These are phyloP conservation scores for Meira nashicola DNA, from an alignment of 1,284 basidiomycete species.

Conservation along the genomic window DNA sequence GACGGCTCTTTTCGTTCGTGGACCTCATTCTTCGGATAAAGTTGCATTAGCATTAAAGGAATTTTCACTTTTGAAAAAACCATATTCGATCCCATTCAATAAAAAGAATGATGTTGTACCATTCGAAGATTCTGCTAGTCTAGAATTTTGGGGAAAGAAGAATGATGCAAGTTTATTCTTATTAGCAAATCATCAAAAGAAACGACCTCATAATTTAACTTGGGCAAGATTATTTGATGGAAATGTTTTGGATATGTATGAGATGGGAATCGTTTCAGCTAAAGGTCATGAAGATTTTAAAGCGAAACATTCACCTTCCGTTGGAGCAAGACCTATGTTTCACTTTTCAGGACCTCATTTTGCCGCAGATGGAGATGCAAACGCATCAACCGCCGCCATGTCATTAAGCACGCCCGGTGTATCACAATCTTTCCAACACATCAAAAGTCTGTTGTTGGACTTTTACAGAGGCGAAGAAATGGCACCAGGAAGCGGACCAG, in stretches of 20 bases:
- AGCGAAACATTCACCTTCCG: slow-evolving; percentile 51
- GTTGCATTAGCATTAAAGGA: slow-evolving; percentile 81
- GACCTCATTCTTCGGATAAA: slow-evolving; percentile 75
- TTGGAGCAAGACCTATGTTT: slow-evolving; percentile 68
- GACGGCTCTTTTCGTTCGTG: slow-evolving; percentile 82
- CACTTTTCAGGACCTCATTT: slow-evolving; percentile 73
- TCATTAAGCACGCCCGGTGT: slow-evolving; percentile 3
- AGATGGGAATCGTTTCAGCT: slow-evolving; percentile 79
- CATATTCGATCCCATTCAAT: slow-evolving; percentile 78
- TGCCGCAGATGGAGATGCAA: slow-evolving; percentile 19
- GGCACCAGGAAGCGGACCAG: slow-evolving; percentile 9
- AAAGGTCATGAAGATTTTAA: slow-evolving; percentile 76
- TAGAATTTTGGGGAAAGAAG: slow-evolving; percentile 90
- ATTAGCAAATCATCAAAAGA: slow-evolving; percentile 88
- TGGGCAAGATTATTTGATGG: slow-evolving; percentile 84
- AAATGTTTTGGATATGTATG: slow-evolving; percentile 86
- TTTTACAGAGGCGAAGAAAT: slow-evolving; percentile 74
- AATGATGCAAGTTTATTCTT: slow-evolving; percentile 92
- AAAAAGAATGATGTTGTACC: slow-evolving; percentile 91
- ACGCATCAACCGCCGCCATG: not conserved
- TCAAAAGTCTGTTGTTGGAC: slow-evolving; percentile 85
- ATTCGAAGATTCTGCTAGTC: slow-evolving; percentile 72
- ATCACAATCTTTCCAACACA: slow-evolving; percentile 46
- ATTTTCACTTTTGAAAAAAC: slow-evolving; percentile 49
- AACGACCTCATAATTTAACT: slow-evolving; percentile 81